phyloP scores from a whole-genome alignment of 2,329 filamentous ascomycete genomes.

The Fusarium udum region DNA sequence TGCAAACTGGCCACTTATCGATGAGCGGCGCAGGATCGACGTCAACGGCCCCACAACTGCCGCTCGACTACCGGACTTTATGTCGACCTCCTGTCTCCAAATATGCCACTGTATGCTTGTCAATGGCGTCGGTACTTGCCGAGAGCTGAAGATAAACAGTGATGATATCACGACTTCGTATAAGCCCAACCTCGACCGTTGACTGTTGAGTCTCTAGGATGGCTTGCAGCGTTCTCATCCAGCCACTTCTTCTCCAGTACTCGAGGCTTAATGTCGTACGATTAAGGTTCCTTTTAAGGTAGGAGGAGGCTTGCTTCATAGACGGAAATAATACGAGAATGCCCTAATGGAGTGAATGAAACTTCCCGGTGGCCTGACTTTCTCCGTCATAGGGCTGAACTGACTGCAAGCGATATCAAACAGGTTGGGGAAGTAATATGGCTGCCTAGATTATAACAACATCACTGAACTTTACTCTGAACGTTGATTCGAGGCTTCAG shows the following conservation, averaged over 20 bases:
- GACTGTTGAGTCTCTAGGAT: not conserved
- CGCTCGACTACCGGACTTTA: not conserved
- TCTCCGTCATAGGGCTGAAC: not conserved
- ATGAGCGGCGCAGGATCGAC: slow-evolving; percentile 8
- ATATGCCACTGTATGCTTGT: not conserved
- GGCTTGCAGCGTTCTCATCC: not conserved
- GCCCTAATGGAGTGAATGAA: not conserved
- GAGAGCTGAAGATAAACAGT: not conserved
- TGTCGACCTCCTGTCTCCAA: not conserved
- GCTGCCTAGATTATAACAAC: not conserved
- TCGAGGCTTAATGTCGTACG: not conserved
- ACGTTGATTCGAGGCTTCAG: not conserved
- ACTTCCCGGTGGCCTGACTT: not conserved
- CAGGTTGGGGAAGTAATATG: not conserved
- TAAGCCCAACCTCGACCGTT: not conserved
- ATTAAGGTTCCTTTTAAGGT: not conserved
- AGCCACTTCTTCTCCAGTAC: not conserved
- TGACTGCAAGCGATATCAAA: not conserved
- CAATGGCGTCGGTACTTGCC: not conserved
- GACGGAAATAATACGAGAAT: not conserved
- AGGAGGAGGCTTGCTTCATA: not conserved
- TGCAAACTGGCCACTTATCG: slow-evolving; percentile 16
- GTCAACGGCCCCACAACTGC: slow-evolving; percentile 13
- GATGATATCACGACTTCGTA: not conserved
- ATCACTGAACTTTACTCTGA: not conserved